Percentiles rank a stretch among this genome's conserved stretches.
These are phyloP conservation scores for Trichoderma oligosporum DNA, from an alignment of 2,329 filamentous ascomycete species.

Conservation along the genomic window DNA sequence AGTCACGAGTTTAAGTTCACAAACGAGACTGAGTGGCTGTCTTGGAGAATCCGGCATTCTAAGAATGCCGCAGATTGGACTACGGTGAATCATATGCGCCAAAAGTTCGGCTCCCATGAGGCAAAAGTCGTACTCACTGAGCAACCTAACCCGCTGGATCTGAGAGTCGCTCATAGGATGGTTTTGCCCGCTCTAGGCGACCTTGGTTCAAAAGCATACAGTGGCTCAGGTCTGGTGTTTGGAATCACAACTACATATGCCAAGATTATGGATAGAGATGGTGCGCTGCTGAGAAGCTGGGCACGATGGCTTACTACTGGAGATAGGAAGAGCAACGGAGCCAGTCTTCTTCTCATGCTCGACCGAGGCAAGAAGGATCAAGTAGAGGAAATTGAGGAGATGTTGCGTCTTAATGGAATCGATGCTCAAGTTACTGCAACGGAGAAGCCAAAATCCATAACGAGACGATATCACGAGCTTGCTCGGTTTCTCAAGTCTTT, in stretches of 20 bases:
- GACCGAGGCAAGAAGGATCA: slow-evolving; percentile 37
- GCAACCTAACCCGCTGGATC: slow-evolving; percentile 25
- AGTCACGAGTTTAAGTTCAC: slow-evolving; percentile 29
- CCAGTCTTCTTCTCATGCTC: slow-evolving; percentile 40
- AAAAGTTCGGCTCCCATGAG: slow-evolving; percentile 32
- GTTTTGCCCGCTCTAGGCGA: slow-evolving; percentile 34
- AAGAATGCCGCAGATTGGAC: slow-evolving; percentile 28
- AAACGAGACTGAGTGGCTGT: slow-evolving; percentile 33
- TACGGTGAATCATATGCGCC: slow-evolving; percentile 30
- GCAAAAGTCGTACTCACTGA: slow-evolving; percentile 29
- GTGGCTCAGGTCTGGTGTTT: slow-evolving; percentile 40
- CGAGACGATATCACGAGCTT: slow-evolving; percentile 39
- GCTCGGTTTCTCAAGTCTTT: slow-evolving; percentile 34
- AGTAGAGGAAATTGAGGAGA: slow-evolving; percentile 29
- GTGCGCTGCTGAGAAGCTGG: slow-evolving; percentile 42
- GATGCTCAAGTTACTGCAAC: slow-evolving; percentile 37
- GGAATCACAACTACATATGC: slow-evolving; percentile 43
- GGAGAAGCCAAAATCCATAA: slow-evolving; percentile 31
- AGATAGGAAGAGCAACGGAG: slow-evolving; percentile 40
- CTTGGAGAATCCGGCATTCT: slow-evolving; percentile 32
- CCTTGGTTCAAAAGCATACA: slow-evolving; percentile 27
- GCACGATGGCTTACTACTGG: slow-evolving; percentile 45
- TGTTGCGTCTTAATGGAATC: slow-evolving; percentile 38
- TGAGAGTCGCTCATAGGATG: slow-evolving; percentile 32
- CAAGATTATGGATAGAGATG: slow-evolving; percentile 38